phyloP scores from a whole-genome alignment of 2,329 filamentous ascomycete species.

The Aspergillus sp. region DNA sequence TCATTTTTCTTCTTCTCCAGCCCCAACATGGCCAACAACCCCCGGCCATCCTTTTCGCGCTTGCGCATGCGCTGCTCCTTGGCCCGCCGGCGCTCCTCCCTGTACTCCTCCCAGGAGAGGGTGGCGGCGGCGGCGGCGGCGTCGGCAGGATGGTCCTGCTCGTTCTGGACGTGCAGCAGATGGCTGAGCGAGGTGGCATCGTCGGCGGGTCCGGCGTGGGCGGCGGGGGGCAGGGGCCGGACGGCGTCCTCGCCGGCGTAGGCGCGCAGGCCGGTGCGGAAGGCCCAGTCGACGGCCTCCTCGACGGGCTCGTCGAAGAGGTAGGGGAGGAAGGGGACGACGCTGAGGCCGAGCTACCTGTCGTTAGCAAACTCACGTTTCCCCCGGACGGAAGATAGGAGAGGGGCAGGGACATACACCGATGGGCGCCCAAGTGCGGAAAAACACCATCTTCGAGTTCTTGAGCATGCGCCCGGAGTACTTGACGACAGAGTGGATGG shows the following conservation, averaged over 20 bases:
- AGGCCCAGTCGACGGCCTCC: conserved; percentile 83
- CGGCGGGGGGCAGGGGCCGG: conserved; percentile 19
- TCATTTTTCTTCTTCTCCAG: conserved; percentile 17
- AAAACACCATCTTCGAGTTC: conserved; percentile 68
- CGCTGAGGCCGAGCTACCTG: conserved; percentile 59
- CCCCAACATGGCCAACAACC: conserved; percentile 14
- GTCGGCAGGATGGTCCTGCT: conserved; percentile 14
- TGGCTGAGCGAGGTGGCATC: conserved; percentile 22
- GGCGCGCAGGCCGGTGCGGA: conserved; percentile 75
- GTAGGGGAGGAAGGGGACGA: conserved; percentile 79
- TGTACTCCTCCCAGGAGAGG: conserved; percentile 37
- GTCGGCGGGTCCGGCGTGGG: conserved; percentile 6
- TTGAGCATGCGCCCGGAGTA: conserved; percentile 89
- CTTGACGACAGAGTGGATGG: conserved; percentile 86
- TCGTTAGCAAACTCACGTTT: neutral
- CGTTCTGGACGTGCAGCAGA: conserved; percentile 18
- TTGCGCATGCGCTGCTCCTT: conserved; percentile 26
- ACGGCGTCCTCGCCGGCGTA: conserved; percentile 67
- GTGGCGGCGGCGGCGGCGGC: conserved; percentile 12
- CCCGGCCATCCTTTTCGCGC: conserved; percentile 20
- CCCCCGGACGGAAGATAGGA: neutral
- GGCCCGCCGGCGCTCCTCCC: conserved; percentile 26
- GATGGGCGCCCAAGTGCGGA: conserved; percentile 88
- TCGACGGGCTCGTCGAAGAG: conserved; percentile 93
- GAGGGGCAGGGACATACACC: conserved; percentile 61